A percentile compares a stretch with the other conserved stretches of the same genome.
Conservation (phyloP, 202 grass and related monocot species). For the Schoenoplectus tabernaemontani region DNA sequence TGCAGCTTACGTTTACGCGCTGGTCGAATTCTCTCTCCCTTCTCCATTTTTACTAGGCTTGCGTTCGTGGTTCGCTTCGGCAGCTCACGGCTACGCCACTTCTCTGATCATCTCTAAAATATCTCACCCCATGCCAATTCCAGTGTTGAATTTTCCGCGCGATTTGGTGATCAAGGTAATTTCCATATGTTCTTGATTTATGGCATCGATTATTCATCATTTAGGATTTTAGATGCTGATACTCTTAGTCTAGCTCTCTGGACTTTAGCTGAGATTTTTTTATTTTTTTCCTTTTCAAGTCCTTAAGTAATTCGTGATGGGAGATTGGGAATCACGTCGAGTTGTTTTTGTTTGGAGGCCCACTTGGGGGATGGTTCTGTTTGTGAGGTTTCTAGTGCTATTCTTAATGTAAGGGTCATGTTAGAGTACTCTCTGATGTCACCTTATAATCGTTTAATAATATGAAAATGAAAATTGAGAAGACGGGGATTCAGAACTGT, state of each 20-base stretch:
- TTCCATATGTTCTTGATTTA: neutral
- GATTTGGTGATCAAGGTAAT: conserved; percentile 35
- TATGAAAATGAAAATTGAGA: no score
- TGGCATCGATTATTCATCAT: neutral
- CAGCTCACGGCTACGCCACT: conserved; percentile 25
- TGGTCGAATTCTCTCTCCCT: neutral
- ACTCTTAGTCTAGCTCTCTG: neutral
- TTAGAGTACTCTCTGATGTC: neutral
- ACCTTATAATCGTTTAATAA: no score
- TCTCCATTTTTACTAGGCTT: neutral
- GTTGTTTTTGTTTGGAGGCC: neutral
- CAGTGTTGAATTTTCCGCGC: neutral
- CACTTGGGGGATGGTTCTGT: neutral
- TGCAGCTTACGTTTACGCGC: conserved; percentile 26
- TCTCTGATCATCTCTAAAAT: neutral
- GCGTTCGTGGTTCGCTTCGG: conserved; percentile 5
- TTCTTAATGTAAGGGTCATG: neutral
- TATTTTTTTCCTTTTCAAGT: neutral
- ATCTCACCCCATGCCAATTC: neutral
- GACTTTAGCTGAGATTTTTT: neutral
- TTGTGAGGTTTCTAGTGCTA: neutral
- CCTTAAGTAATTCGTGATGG: neutral
- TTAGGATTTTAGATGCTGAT: conserved; percentile 7
- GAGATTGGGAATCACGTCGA: neutral
- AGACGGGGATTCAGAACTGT: no score